Evolutionary conservation across 345 rosid genomes (phyloP).

Genomic region (Citrus glauca): DNA sequence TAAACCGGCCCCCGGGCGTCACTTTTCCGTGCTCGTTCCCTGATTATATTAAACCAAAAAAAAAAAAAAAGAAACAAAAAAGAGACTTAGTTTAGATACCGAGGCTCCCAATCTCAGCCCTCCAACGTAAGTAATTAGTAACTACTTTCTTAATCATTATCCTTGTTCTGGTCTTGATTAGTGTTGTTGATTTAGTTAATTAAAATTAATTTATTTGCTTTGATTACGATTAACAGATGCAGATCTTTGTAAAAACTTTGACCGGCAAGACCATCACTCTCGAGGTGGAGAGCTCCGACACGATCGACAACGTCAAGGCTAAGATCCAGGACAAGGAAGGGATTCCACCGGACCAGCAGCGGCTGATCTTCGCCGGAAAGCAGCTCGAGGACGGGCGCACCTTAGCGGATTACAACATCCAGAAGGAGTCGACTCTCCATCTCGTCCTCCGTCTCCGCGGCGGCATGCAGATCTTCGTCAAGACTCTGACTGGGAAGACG

Average conservation of each 20-base stretch:
- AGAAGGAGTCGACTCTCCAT: constrained; percentile 30
- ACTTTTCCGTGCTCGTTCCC: neutral
- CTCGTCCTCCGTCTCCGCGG: constrained; percentile 29
- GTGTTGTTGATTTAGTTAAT: neutral
- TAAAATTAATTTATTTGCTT: neutral
- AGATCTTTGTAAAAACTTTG: constrained; percentile 14
- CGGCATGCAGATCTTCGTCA: constrained; percentile 22
- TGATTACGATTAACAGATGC: constrained; percentile 3
- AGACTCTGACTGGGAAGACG: constrained; percentile 14
- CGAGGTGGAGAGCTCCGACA: constrained; percentile 17
- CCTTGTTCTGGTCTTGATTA: neutral
- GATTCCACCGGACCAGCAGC: constrained; percentile 36
- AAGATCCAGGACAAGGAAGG: constrained; percentile 21
- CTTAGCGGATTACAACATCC: constrained; percentile 32
- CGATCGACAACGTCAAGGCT: constrained; percentile 16
- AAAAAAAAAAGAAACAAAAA: too few species aligned
- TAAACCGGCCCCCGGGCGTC: neutral
- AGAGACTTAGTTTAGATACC: neutral
- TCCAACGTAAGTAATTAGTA: neutral
- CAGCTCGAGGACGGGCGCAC: constrained; percentile 33
- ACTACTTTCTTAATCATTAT: neutral
- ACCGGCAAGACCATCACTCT: constrained; percentile 18
- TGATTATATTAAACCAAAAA: too few species aligned
- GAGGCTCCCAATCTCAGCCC: neutral
- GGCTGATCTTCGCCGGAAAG: constrained; percentile 20